Conservation (phyloP, 495 filamentous ascomycete genomes). For the Talaromyces thailandensis region DNA sequence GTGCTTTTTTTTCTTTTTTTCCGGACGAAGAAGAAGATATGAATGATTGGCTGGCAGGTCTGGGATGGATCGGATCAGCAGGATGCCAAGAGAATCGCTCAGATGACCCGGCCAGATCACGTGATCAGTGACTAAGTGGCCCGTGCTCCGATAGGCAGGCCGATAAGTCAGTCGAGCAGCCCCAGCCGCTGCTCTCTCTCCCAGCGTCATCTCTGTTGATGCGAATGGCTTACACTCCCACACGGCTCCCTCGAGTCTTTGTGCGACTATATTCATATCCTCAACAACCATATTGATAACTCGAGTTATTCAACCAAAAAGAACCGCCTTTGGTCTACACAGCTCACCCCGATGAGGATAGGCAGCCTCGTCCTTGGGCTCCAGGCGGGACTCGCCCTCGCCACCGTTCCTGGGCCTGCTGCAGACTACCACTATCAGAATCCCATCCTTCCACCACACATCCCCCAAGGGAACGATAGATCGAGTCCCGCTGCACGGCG, state of each 20-base stretch:
- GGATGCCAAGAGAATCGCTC: too few species aligned
- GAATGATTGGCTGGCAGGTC: background rate
- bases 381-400: constrained; percentile 34
- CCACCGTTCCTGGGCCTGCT: background rate
- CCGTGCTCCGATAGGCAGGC: background rate
- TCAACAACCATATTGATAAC: background rate
- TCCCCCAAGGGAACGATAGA: background rate
- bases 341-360: background rate
- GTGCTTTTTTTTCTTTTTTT: too few species aligned
- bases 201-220: background rate
- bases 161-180: too few species aligned
- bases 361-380: constrained; percentile 83
- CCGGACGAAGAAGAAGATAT: too few species aligned
- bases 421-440: background rate
- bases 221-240: background rate
- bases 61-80: background rate
- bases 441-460: constrained; percentile 5
- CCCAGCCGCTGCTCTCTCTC: background rate
- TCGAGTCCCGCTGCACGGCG: background rate
- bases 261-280: background rate
- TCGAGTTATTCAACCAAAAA: background rate
- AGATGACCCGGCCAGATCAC: background rate
- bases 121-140: background rate
- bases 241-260: background rate
- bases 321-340: background rate